Conservation (phyloP, 306 rosid genomes). For the Erythrophleum fordii region DNA sequence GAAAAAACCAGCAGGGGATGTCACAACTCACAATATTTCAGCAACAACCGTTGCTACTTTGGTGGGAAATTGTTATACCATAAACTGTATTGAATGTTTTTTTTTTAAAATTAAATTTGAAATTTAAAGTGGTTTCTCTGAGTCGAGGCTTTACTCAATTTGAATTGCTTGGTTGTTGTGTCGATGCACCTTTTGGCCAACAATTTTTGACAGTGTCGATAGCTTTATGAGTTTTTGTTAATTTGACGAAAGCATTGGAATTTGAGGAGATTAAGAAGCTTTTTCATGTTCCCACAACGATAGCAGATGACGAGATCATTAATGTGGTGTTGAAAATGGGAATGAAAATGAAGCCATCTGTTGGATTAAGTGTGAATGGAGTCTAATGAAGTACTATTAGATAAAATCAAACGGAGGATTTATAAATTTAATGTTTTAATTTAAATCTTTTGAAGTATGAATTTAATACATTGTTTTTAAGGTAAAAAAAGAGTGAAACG, state of each 20-base stretch:
- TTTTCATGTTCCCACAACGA: background rate
- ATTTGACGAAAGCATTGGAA: background rate
- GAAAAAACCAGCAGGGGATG: no score
- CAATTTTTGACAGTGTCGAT: background rate
- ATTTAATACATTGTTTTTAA: no score
- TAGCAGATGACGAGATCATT: background rate
- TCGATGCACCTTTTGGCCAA: background rate
- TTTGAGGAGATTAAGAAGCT: background rate
- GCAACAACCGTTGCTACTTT: background rate
- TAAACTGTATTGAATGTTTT: background rate
- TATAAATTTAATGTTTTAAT: no score
- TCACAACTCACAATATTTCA: no score
- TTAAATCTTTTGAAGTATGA: no score
- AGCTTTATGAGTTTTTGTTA: background rate
- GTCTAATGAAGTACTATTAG: no score
- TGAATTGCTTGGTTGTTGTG: background rate
- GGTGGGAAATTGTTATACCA: background rate
- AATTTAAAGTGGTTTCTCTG: background rate
- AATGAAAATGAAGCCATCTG: no score
- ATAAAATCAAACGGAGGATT: no score
- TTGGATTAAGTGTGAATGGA: no score
- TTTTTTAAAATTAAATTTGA: background rate
- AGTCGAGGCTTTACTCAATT: background rate
- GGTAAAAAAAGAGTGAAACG: no score
- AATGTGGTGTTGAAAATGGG: background rate